Percentiles rank a stretch among this genome's conserved stretches.
Evolutionary conservation across 1,284 basidiomycete species (phyloP).

Genomic region (Taiwanofungus camphoratus): DNA sequence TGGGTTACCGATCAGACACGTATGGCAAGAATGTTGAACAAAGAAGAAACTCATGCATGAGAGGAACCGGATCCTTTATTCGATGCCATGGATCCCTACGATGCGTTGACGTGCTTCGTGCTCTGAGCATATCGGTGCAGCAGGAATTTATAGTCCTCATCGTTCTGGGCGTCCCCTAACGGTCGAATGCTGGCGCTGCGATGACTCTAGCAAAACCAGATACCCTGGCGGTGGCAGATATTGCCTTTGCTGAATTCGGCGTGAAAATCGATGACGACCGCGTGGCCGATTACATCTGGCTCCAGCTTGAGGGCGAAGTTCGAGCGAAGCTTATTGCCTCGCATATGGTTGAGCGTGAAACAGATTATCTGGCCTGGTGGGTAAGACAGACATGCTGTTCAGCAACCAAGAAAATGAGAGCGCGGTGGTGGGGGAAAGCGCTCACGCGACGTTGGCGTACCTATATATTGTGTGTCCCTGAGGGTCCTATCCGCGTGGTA

Average conservation of each 20-base stretch:
- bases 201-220: background rate
- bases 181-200: background rate
- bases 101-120: background rate
- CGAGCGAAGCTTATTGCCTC: background rate
- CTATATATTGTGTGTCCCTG: background rate
- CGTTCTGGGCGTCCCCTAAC: constrained; percentile 3
- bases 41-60: too few species aligned
- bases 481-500: background rate
- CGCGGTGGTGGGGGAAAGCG: background rate
- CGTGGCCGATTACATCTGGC: background rate
- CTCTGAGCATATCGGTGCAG: background rate
- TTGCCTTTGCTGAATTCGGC: background rate
- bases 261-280: background rate
- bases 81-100: background rate
- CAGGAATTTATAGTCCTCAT: background rate
- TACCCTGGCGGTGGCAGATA: background rate
- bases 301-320: background rate
- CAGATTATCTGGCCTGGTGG: constrained; percentile 5
- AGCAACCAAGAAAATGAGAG: too few species aligned
- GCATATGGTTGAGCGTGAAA: constrained; percentile 2
- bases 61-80: background rate
- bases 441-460: background rate
- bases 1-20: too few species aligned
- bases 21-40: too few species aligned
- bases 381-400: too few species aligned